These are phyloP conservation scores for Saccharomycopsis microspora DNA, from an alignment of 805 yeast genomes.

Conservation along the genomic window DNA sequence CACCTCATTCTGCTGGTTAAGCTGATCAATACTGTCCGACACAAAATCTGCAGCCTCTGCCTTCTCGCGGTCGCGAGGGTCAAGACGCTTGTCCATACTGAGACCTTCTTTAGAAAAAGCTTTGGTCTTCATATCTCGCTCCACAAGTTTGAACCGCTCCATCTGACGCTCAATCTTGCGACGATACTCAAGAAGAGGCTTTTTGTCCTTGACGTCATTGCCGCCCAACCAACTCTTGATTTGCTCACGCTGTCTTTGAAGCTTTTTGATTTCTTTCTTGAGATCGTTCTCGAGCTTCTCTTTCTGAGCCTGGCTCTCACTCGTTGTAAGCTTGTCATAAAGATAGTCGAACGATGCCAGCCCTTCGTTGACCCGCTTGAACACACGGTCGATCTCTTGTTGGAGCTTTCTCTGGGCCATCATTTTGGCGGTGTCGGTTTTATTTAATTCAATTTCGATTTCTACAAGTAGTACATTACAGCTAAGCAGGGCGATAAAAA, in stretches of 20 bases:
- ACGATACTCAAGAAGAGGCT: constrained; percentile 66
- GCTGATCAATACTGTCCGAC: constrained; percentile 13
- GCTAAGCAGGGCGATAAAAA: no score
- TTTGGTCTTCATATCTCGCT: constrained; percentile 85
- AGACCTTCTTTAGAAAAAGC: constrained; percentile 92
- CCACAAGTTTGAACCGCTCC: constrained; percentile 94
- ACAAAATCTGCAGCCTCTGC: constrained; percentile 19
- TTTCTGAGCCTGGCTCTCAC: constrained; percentile 80
- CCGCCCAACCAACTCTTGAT: constrained; percentile 91
- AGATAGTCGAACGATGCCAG: constrained; percentile 73
- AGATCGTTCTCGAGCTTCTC: constrained; percentile 88
- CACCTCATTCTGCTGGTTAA: constrained; percentile 50
- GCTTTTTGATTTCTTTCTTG: constrained; percentile 88
- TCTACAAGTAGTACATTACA: no score
- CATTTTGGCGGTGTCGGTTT: constrained; percentile 5
- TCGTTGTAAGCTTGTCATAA: constrained; percentile 71
- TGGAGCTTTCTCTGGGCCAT: constrained; percentile 38
- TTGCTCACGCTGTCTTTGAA: constrained; percentile 90
- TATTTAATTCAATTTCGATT: no score
- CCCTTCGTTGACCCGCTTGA: constrained; percentile 89
- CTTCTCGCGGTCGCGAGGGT: constrained; percentile 68
- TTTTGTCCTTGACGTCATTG: constrained; percentile 84
- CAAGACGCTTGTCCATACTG: constrained; percentile 50
- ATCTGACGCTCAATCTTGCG: constrained; percentile 63
- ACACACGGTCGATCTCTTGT: constrained; percentile 83